phyloP scores from a whole-genome alignment of 2,329 filamentous ascomycete species.

The Penicillium sp. region DNA sequence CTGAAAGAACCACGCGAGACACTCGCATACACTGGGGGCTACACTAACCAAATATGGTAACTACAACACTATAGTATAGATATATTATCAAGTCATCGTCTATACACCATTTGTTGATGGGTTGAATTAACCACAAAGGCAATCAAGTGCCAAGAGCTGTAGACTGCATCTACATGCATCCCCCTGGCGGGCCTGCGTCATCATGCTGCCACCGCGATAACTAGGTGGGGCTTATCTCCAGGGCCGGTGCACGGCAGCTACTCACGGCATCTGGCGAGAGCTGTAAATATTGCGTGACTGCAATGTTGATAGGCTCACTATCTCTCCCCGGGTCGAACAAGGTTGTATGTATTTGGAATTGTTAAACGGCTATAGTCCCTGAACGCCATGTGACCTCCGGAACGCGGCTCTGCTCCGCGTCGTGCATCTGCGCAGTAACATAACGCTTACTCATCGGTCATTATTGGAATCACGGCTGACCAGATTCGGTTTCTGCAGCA shows the following conservation, averaged over 20 bases:
- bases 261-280: not conserved
- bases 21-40: not conserved
- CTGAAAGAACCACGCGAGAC: not conserved
- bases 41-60: not conserved
- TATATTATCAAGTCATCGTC: not conserved
- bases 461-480: not conserved
- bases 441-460: not conserved
- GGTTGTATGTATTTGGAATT: constrained; percentile 1
- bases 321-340: not conserved
- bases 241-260: not conserved
- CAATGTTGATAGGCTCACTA: not conserved
- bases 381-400: not conserved
- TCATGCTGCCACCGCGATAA: not conserved
- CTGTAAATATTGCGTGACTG: not conserved
- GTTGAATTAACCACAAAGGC: too few relatives aligned
- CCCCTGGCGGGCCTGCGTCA: not conserved
- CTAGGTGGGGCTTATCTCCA: not conserved
- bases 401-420: not conserved
- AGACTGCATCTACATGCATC: not conserved
- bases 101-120: not conserved
- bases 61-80: not conserved
- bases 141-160: not conserved
- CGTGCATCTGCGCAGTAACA: not conserved
- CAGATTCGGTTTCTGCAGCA: not conserved
- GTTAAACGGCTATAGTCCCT: not conserved